Base-by-base conservation (phyloP, 768 basidiomycete genomes). In the Cystofilobasidium ferigula region DNA sequence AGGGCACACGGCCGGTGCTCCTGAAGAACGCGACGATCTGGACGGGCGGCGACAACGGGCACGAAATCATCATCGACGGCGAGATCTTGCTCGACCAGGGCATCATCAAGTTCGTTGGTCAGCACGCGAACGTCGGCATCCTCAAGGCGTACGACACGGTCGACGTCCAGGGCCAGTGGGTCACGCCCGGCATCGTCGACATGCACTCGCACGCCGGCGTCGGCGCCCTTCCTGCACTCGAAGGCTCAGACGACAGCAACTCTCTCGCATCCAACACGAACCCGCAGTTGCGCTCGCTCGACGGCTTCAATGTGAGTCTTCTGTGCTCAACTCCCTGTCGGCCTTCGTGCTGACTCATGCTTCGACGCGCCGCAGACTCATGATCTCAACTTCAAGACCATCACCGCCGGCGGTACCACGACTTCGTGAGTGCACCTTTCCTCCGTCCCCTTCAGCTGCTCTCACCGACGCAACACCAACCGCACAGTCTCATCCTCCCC, bases 271-370 rank as follows among this genome's bases (percentile, higher is more conserved):
- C 28, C 57, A 56, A 45, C 30, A 42, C 42, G 20, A 30, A n/a
- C 24, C 76, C 75, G 16, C 74, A 74, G 84, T 78, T 97, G 32
- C 81, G 89, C 56, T 86, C 83, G 64, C 79, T 91, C 43, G 92
- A 97, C 73, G 89, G 82, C 0, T 81, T 95, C 71, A 86, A 93
- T 73, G 90, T 88, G 0, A 87, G 90, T 67, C 26, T 10, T 14
- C 51, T 42, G 10, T 42, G n/a, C 26, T 20, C 3, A 28, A 30
- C 30, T 54, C 5, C 28, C 28, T 54, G 18, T 20, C 20, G n/a
- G n/a, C n/a, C 48, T 24, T 28, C 13, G 28, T 54, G 30, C 51
- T 54, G 26, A 30, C 26, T 3, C 13, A 3, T 58, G 8, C 57
- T 58, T 13, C 3, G 8, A 22, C 30, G 12, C 20, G 9, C 2